Conservation (phyloP, 148 eudicot genomes). For the Rhododendron simsii region DNA sequence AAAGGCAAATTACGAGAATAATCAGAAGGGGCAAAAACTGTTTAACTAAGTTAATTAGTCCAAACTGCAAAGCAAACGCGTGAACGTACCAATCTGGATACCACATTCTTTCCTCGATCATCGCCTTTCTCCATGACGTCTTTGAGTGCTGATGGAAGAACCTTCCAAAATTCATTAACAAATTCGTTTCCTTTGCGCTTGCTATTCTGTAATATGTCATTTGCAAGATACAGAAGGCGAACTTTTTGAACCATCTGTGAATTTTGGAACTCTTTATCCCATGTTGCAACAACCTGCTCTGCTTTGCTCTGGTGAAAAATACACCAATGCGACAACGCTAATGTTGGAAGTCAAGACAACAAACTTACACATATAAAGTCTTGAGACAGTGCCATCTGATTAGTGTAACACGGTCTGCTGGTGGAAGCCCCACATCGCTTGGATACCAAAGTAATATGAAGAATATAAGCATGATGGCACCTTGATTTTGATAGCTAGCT, state of each 20-base stretch:
- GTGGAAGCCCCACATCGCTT: too few relatives aligned
- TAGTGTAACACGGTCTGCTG: too few relatives aligned
- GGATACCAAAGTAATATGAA: too few relatives aligned
- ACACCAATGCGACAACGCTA: slow-evolving; percentile 98
- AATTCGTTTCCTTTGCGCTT: slow-evolving; percentile 98
- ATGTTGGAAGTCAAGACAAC: slow-evolving; percentile 42
- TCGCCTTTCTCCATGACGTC: slow-evolving; percentile 63
- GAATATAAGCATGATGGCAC: too few relatives aligned
- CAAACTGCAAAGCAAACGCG: background rate
- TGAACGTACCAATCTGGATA: slow-evolving; percentile 78
- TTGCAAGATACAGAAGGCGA: slow-evolving; percentile 84
- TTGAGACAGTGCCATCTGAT: background rate
- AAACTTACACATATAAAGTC: background rate
- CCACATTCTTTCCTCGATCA: slow-evolving; percentile 67
- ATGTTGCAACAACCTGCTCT: slow-evolving; percentile 78
- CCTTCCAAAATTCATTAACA: slow-evolving; percentile 92
- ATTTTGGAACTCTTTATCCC: slow-evolving; percentile 73
- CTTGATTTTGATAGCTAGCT: too few relatives aligned
- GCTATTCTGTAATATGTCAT: slow-evolving; percentile 94
- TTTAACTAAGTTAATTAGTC: background rate
- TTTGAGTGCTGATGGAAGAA: slow-evolving; percentile 90
- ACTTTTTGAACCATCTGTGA: slow-evolving; percentile 64
- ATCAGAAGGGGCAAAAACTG: background rate
- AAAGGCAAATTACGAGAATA: background rate
- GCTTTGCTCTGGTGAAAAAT: slow-evolving; percentile 94